Conservation (phyloP, 2,329 filamentous ascomycete species). For the Ascochyta lentis region DNA sequence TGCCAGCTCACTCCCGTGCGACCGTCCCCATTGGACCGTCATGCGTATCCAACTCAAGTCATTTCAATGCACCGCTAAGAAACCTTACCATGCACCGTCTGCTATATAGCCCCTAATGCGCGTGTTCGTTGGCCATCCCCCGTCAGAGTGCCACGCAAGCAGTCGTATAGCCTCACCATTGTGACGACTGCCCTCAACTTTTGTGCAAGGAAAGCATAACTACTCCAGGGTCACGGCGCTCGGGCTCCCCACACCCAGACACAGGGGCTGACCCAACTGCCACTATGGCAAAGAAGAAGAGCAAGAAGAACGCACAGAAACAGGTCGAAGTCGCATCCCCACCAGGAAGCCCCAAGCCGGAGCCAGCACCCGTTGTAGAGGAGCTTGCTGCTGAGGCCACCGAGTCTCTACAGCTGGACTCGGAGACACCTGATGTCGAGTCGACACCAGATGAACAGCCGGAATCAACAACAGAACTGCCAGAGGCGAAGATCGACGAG, state of each 20-base stretch:
- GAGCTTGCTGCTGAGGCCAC: constrained; percentile 29
- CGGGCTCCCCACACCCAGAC: constrained; percentile 23
- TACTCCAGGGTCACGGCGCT: constrained; percentile 17
- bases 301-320: constrained; percentile 39
- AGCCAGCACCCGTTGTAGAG: constrained; percentile 24
- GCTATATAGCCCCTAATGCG: constrained; percentile 47
- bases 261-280: constrained; percentile 29
- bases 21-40: constrained; percentile 37
- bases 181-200: constrained; percentile 20
- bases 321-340: constrained; percentile 36
- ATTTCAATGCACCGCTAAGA: constrained; percentile 38
- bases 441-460: constrained; percentile 23
- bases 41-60: constrained; percentile 38
- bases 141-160: constrained; percentile 49
- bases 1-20: constrained; percentile 43
- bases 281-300: constrained; percentile 46
- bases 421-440: constrained; percentile 28
- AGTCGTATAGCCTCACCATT: constrained; percentile 37
- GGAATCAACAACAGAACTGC: constrained; percentile 26
- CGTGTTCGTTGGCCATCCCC: constrained; percentile 39
- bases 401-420: constrained; percentile 23
- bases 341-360: constrained; percentile 33
- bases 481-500: constrained; percentile 27
- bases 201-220: constrained; percentile 36
- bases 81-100: constrained; percentile 34